Conservation (phyloP, 169 alveolate genomes). For the Eimeria maxima region DNA sequence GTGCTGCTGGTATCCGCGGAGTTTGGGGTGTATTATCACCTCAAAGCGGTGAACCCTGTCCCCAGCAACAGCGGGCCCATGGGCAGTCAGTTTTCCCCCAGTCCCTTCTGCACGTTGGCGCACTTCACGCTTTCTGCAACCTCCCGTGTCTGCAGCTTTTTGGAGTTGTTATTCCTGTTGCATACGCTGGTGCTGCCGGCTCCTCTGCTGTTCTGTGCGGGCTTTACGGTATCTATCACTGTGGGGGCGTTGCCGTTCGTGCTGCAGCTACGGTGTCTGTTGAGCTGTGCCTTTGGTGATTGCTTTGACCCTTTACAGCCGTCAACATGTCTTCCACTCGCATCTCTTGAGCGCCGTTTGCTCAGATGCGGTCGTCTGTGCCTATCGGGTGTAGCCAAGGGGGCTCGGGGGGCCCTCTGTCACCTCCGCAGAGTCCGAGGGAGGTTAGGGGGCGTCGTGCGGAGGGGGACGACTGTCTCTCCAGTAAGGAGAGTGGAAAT, state of each 20-base stretch:
- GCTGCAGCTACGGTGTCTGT: conserved; percentile 40
- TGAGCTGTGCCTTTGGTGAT: conserved; percentile 31
- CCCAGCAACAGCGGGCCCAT: conserved; percentile 16
- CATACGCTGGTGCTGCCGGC: conserved; percentile 24
- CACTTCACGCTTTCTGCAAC: conserved; percentile 37
- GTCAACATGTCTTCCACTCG: not conserved
- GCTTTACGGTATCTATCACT: conserved; percentile 25
- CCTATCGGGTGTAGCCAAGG: not conserved
- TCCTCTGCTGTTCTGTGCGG: conserved; percentile 22
- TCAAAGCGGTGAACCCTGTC: conserved; percentile 3
- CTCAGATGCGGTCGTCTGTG: not conserved
- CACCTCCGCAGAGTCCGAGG: not conserved
- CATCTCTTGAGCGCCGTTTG: not conserved
- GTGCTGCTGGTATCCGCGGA: conserved; percentile 11
- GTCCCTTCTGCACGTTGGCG: conserved; percentile 1
- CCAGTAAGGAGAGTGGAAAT: not conserved
- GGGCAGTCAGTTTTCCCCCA: not conserved
- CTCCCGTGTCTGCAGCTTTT: conserved; percentile 19
- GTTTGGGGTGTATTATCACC: conserved; percentile 32
- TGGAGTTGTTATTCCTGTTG: conserved; percentile 43
- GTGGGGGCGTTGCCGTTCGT: conserved; percentile 38
- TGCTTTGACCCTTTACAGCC: conserved; percentile 4
- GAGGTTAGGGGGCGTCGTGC: not conserved
- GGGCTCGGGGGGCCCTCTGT: not conserved
- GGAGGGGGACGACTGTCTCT: not conserved